A percentile compares a stretch with the other conserved stretches of the same genome.
phyloP scores from a whole-genome alignment of 257 asterid genomes.

The Solanum medicagineum region DNA sequence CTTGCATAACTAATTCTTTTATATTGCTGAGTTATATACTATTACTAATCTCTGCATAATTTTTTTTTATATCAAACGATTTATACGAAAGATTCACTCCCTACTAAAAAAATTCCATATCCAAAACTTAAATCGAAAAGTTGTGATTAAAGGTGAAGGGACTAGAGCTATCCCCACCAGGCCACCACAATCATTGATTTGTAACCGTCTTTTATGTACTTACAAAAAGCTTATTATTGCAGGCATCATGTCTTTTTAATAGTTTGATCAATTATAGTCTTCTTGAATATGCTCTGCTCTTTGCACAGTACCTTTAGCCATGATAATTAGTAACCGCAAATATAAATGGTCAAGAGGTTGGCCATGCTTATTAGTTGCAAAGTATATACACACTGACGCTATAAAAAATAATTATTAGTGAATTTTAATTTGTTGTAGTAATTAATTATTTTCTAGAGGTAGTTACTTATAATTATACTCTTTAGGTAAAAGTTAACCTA shows the following conservation, averaged over 20 bases:
- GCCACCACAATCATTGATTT: not conserved
- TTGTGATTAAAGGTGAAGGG: not conserved
- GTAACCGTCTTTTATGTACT: not conserved
- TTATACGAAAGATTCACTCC: too few species aligned
- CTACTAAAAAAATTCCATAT: not conserved
- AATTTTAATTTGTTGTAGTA: not conserved
- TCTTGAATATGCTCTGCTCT: not conserved
- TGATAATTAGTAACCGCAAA: not conserved
- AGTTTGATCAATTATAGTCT: not conserved
- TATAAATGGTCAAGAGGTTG: not conserved
- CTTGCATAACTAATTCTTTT: too few species aligned
- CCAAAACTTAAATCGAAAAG: not conserved
- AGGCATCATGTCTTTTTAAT: not conserved
- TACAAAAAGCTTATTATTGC: not conserved
- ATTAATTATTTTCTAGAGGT: not conserved
- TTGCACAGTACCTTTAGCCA: not conserved
- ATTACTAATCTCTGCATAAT: too few species aligned
- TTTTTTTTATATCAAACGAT: too few species aligned
- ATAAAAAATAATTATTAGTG: not conserved
- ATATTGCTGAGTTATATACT: too few species aligned
- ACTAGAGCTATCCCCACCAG: not conserved
- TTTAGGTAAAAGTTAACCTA: not conserved
- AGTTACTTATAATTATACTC: not conserved
- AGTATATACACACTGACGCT: not conserved
- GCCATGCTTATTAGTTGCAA: not conserved